Base-by-base conservation (phyloP, 78 protist species). In the Parvularia atlantis region DNA sequence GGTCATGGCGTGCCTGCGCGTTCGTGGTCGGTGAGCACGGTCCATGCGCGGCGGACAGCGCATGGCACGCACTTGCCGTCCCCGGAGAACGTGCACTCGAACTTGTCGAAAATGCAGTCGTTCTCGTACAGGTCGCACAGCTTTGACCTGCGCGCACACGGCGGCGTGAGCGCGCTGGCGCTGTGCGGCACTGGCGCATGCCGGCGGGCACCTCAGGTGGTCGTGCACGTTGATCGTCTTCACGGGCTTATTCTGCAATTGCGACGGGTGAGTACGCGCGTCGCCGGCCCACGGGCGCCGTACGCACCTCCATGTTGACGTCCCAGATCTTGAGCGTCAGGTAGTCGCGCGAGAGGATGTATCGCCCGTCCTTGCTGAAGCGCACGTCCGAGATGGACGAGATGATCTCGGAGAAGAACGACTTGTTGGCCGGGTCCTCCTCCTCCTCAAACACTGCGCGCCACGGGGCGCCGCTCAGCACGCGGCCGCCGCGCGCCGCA, bases 81-180 rank as follows among this genome's bases (percentile, higher is more conserved):
- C 54, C 76, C 86, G 24, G 74, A 56, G 76, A 82, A 68, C 35
- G 73, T 20, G 77, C 91, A 84, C 77, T 93, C 93, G 78, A 93
- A 96, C 64, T 89, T 83, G 80, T 96, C 99, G 46, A 93, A 92
- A 50, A 93, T 89, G 71, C 74, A 65, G 71, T 93, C 97, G 69
- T 84, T 83, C 71, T 96, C 97, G 84, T 91, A 93, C 60, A 93
- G 86, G 31, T 92, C 94, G 71, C 86, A 80, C 71, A 96, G 70
- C 66, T 82, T 78, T 35, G 85, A 48, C 58, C 75, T 54, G n/a
- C n/a, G n/a, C n/a, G n/a, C n/a, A n/a, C n/a, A n/a, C n/a, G n/a
- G n/a, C n/a, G n/a, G n/a, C n/a, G n/a, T n/a, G 36, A 89, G 69
- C 56, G 44, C 19, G 78, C 14, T 24, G n/a, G 69, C 43, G n/a